A percentile compares a stretch with the other conserved stretches of the same genome.
Evolutionary conservation across 2,329 filamentous ascomycete species (phyloP).

Genomic region (Sporothrix globosa): DNA sequence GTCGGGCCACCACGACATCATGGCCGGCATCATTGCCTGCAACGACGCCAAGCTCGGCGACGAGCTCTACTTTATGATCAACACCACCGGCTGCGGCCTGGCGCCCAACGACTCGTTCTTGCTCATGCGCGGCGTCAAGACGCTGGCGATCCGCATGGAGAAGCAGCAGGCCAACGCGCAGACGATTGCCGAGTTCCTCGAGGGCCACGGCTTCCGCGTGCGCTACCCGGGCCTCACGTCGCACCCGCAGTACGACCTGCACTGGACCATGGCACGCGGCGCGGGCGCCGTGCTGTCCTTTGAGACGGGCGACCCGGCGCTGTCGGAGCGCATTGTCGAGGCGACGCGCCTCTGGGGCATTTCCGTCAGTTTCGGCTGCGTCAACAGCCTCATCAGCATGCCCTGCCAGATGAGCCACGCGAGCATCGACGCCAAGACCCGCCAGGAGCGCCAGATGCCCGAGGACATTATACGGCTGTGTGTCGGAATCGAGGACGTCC

Average conservation of each 20-base stretch:
- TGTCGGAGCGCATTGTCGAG: slow-evolving; percentile 94
- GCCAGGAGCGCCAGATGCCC: slow-evolving; percentile 85
- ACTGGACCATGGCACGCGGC: slow-evolving; percentile 93
- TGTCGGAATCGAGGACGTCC: slow-evolving; percentile 91
- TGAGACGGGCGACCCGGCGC: slow-evolving; percentile 81
- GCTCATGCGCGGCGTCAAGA: slow-evolving; percentile 94
- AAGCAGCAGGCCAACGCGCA: slow-evolving; percentile 95
- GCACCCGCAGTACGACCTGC: slow-evolving; percentile 93
- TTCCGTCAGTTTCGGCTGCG: slow-evolving; percentile 95
- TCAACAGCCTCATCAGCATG: slow-evolving; percentile 99
- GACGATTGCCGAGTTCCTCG: slow-evolving; percentile 88
- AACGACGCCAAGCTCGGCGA: slow-evolving; percentile 83
- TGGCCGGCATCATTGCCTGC: slow-evolving; percentile 94
- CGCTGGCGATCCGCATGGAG: slow-evolving; percentile 95
- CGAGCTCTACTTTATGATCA: slow-evolving; percentile 95
- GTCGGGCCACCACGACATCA: slow-evolving; percentile 96
- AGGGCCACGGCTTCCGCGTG: slow-evolving; percentile 88
- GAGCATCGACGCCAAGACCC: slow-evolving; percentile 93
- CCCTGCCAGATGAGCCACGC: slow-evolving; percentile 99
- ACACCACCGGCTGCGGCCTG: slow-evolving; percentile 90
- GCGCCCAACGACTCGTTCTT: slow-evolving; percentile 96
- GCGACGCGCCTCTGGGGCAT: slow-evolving; percentile 91
- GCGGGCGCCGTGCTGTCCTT: slow-evolving; percentile 94
- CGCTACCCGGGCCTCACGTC: slow-evolving; percentile 92
- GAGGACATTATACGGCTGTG: slow-evolving; percentile 96